Conservation (phyloP, 1,284 basidiomycete species). For the Irpex rosettiformis region DNA sequence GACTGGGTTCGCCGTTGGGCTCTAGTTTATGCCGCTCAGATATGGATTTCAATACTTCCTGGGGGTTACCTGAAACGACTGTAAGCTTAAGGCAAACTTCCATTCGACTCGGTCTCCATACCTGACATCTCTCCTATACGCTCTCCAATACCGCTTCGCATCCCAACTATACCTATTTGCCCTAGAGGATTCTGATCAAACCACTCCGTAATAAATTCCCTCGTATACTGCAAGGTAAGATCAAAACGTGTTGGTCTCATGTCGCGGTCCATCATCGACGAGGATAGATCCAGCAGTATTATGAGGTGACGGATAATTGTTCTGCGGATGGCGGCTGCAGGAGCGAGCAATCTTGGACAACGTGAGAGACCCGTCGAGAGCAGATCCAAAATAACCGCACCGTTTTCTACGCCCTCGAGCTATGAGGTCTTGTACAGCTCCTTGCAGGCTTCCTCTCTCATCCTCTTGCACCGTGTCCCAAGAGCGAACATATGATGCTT, state of each 20-base stretch:
- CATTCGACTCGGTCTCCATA: constrained; percentile 25
- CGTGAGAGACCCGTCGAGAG: background rate
- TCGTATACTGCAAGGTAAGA: constrained; percentile 82
- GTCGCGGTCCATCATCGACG: constrained; percentile 93
- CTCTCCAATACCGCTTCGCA: constrained; percentile 87
- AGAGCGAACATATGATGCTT: constrained; percentile 89
- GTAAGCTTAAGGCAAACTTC: background rate
- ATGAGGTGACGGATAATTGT: constrained; percentile 96
- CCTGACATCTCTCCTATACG: constrained; percentile 88
- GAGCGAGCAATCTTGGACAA: constrained; percentile 63
- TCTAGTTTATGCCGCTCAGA: constrained; percentile 87
- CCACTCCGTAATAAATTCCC: constrained; percentile 94
- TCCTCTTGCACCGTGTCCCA: constrained; percentile 99
- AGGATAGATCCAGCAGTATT: constrained; percentile 86
- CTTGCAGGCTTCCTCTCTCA: constrained; percentile 86
- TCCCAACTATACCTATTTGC: constrained; percentile 92
- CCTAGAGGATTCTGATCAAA: constrained; percentile 99
- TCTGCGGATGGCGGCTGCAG: constrained; percentile 84
- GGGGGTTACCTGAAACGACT: constrained; percentile 79
- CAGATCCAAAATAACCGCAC: constrained; percentile 36
- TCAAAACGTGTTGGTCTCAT: constrained; percentile 93
- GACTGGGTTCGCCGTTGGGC: constrained; percentile 88
- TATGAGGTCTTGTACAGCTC: constrained; percentile 86
- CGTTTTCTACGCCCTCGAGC: constrained; percentile 82
- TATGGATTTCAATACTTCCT: constrained; percentile 86